Conservation (phyloP, 2,329 filamentous ascomycete genomes). For the Exophiala sp. region DNA sequence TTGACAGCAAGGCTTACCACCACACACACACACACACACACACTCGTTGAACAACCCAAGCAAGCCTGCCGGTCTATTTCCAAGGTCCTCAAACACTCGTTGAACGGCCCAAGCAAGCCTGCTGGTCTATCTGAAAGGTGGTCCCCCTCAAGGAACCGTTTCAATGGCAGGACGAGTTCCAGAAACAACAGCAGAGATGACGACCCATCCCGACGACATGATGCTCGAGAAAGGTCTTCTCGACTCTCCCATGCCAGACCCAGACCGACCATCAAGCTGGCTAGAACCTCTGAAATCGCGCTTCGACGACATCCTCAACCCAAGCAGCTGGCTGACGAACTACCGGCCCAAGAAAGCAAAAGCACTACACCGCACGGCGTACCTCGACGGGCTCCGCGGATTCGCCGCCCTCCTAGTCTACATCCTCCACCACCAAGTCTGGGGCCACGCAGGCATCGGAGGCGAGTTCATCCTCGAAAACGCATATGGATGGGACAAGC, state of each 20-base stretch:
- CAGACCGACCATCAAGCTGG: background rate
- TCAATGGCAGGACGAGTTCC: background rate
- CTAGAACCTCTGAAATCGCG: background rate
- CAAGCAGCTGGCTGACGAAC: background rate
- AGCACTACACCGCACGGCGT: constrained; percentile 43
- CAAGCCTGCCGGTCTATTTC: too few species aligned
- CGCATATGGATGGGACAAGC: constrained; percentile 47
- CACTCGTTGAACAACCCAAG: too few species aligned
- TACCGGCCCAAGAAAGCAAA: background rate
- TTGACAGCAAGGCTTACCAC: too few species aligned
- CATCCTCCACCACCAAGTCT: constrained; percentile 55
- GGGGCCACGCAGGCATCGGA: constrained; percentile 46
- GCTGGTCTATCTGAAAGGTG: too few species aligned
- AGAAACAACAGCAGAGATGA: too few species aligned
- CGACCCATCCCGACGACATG: background rate
- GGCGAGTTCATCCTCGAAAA: constrained; percentile 46
- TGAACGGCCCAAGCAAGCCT: too few species aligned
- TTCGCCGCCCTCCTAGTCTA: constrained; percentile 64
- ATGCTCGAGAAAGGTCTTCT: background rate
- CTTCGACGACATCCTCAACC: background rate
- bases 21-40: too few species aligned
- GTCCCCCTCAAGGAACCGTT: too few species aligned
- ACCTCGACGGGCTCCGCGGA: constrained; percentile 60
- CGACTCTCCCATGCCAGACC: background rate
- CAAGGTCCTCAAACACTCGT: too few species aligned